These are phyloP conservation scores for Flaveria floridana DNA, from an alignment of 140 eudicot genomes.

Conservation along the genomic window DNA sequence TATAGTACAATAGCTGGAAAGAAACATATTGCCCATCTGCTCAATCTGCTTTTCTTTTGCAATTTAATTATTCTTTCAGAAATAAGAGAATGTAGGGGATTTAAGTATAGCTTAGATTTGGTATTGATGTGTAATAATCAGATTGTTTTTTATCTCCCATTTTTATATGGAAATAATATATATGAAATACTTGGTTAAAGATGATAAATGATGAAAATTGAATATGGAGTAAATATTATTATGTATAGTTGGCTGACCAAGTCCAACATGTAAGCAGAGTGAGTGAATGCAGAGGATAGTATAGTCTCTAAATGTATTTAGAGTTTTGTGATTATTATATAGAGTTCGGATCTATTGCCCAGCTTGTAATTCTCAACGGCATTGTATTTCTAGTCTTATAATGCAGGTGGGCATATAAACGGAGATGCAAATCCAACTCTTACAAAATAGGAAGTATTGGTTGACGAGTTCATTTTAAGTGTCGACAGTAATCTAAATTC, in stretches of 20 bases:
- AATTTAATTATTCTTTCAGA: conserved; percentile 15
- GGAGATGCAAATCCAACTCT: neutral
- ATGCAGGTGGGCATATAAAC: neutral
- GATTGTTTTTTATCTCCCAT: neutral
- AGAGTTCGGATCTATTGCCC: neutral
- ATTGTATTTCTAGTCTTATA: neutral
- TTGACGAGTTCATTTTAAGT: no score
- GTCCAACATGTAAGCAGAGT: conserved; percentile 20
- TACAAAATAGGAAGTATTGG: neutral
- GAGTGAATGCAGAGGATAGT: conserved; percentile 3
- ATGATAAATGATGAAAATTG: conserved; percentile 23
- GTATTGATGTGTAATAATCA: conserved; percentile 3
- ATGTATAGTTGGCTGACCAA: conserved; percentile 20
- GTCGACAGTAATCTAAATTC: no score
- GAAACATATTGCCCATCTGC: conserved; percentile 19
- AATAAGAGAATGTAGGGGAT: conserved; percentile 22
- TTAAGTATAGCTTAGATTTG: conserved; percentile 27
- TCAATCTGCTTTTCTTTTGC: neutral
- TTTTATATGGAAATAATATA: neutral
- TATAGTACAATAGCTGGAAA: conserved; percentile 26
- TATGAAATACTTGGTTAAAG: neutral
- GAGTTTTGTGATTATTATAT: conserved; percentile 1
- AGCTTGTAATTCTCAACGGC: neutral
- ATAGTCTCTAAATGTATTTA: neutral
- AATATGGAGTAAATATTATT: conserved; percentile 37